A percentile compares a stretch with the other conserved stretches of the same genome.
Conservation (phyloP, 2,329 filamentous ascomycete genomes). For the Curvularia verruculosa region DNA sequence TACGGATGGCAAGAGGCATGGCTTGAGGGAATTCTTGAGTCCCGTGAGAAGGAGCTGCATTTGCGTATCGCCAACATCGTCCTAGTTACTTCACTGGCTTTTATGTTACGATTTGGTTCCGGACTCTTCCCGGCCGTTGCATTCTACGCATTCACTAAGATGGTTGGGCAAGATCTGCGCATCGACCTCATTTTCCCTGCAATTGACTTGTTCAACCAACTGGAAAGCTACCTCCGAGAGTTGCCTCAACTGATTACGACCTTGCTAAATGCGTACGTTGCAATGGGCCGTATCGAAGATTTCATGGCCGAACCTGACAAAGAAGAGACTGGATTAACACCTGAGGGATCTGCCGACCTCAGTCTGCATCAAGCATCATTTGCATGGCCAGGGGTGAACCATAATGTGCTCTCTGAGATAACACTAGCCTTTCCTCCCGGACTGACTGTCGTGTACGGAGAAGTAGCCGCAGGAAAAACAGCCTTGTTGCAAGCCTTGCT, state of each 20-base stretch:
- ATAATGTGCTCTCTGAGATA: conserved; percentile 61
- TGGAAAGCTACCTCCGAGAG: conserved; percentile 75
- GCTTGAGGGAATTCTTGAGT: conserved; percentile 71
- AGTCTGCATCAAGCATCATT: conserved; percentile 71
- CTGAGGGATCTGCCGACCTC: conserved; percentile 47
- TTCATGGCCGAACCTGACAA: conserved; percentile 90
- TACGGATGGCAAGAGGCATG: conserved; percentile 82
- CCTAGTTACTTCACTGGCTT: conserved; percentile 67
- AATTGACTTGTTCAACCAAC: conserved; percentile 76
- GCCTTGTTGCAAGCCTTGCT: conserved; percentile 65
- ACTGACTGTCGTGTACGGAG: conserved; percentile 66
- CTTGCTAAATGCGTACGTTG: conserved; percentile 80
- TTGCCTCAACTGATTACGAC: conserved; percentile 77
- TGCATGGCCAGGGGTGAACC: conserved; percentile 74
- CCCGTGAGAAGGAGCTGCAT: conserved; percentile 70
- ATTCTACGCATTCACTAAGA: conserved; percentile 79
- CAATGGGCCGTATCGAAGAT: conserved; percentile 78
- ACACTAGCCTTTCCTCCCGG: conserved; percentile 62
- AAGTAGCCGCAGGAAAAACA: conserved; percentile 69
- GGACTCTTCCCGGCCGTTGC: conserved; percentile 79
- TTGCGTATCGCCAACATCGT: conserved; percentile 68
- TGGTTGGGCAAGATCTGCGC: conserved; percentile 70
- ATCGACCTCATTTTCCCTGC: conserved; percentile 89
- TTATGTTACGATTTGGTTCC: conserved; percentile 73
- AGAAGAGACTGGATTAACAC: conserved; percentile 54